Base-by-base conservation (phyloP, 768 basidiomycete genomes). In the Leucocoprinus birnbaumii region DNA sequence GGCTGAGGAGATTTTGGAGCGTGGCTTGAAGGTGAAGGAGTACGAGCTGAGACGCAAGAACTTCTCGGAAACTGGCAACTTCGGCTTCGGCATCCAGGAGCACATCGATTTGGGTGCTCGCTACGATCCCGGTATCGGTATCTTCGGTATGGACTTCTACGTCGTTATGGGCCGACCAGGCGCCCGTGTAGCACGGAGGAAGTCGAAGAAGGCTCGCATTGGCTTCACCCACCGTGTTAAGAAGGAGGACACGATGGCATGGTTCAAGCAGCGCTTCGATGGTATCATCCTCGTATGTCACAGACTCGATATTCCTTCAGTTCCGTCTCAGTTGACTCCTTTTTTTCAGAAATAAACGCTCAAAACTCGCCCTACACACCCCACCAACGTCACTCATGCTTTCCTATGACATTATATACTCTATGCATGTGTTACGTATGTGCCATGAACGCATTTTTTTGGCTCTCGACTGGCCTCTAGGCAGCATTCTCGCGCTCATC, bases 181-280 rank as follows among this genome's bases (percentile, higher is more conserved):
- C 63, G 84, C 79, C 65, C 90, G 95, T 58, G 91, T 99, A 42
- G 86, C 95, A 63, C 84, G 84, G 78, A 80, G 95, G 77, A 97
- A 89, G 79, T 84, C 89, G 73, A 87, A 86, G 77, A 90, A 83
- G 78, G 82, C 91, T 40, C 82, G 88, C 55, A 74, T 99, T 68
- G 96, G 97, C 48, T 89, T 86, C 77, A 70, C 76, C 55, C 96
- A 99, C 80, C 85, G 86, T 58, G 89, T 98, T 63, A 91, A 84
- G 82, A 94, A 91, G 82, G 94, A 98, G 68, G 94, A 98, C 67
- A 93, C 93, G 59, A 87, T 93, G 88, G 77, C 87, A 61, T 98
- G 96, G 96, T 98, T 95, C 93, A 98, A 98, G 85, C 91, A 94
- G 77, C 83, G 95, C 66, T 98, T 96, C 82, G 94, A 98, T 72